Evolutionary conservation across 768 basidiomycete species (phyloP), one percentile per base, ranked within the genome.

Genomic region (Auricularia sp.): DNA sequence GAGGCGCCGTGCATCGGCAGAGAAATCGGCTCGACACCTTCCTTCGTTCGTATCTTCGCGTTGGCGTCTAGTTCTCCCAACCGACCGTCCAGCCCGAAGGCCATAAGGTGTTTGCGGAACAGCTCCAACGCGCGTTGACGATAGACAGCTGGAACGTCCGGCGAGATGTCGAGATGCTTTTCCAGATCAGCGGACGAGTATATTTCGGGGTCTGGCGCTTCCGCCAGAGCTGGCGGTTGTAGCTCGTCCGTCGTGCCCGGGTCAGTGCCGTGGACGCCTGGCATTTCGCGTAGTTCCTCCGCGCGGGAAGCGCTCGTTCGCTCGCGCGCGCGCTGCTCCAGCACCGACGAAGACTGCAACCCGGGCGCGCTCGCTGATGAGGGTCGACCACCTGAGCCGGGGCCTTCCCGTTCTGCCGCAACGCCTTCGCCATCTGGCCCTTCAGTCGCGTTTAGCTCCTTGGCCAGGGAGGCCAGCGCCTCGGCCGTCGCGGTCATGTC

Each of bases 51-150:
- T 6, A 77, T 73, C 3, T 70, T 62, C 0, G 76, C 73, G 16
- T 71, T 51, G 1, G 64, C 69, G 1, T 66, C 64, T 14, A 72
- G 70, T 5, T 71, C 64, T 7, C 76, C 76, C 16, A 77, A 64
- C 16, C 75, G 54, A 13, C 72, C 75, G 56, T 75, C 68, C 2
- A 77, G 37, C 10, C 75, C 72, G 63, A 77, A 77, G 0, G 71
- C 76, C 45, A 54, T 24, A 65, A 64, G 1, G 65, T 71, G 64
- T 42, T 65, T 65, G 14, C 39, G 5, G 1, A 73, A 2, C 3
- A 73, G 61, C 62, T 70, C 66, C 42, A 65, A 58, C 21, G 77
- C 58, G 0, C 3, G 14, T 14, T 21, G 3, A n/a, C 51, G 24
- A 42, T 67, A 37, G 1, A 65, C 63, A 1, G 33, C 34, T 0